Conservation (phyloP, 495 filamentous ascomycete species). For the Tuber brumale region DNA sequence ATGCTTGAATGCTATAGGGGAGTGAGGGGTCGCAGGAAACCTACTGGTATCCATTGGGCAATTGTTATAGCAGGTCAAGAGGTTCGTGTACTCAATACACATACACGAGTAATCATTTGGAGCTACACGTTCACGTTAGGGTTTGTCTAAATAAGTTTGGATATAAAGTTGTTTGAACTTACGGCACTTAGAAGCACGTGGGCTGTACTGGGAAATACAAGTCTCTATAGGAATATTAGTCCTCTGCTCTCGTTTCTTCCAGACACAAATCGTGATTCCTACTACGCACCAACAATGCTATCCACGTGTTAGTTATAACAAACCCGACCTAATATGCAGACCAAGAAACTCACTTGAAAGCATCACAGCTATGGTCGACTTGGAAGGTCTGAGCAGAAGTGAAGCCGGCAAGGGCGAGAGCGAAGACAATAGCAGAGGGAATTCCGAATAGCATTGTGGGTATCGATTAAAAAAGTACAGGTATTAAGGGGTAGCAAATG, state of each 20-base stretch:
- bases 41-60: slow-evolving; percentile 42
- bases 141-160: neutral
- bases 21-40: neutral
- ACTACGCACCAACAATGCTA: slow-evolving; percentile 26
- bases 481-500: slow-evolving; percentile 11
- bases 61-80: slow-evolving; percentile 45
- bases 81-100: slow-evolving; percentile 28
- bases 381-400: slow-evolving; percentile 22
- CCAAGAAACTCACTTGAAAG: slow-evolving; percentile 20
- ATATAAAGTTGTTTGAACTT: slow-evolving; percentile 8
- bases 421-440: neutral
- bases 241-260: neutral
- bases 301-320: neutral
- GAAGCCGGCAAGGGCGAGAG: slow-evolving; percentile 21
- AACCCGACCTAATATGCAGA: neutral
- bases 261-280: neutral
- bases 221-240: slow-evolving; percentile 35
- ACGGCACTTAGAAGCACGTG: slow-evolving; percentile 41
- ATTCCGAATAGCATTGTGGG: slow-evolving; percentile 7
- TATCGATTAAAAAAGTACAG: slow-evolving; percentile 17
- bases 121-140: neutral
- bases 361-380: slow-evolving; percentile 30
- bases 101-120: slow-evolving; percentile 31
- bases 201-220: slow-evolving; percentile 37
- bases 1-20: neutral